Base-by-base conservation (phyloP, 2,329 filamentous ascomycete genomes). In the Neopestalotiopsis rosae region DNA sequence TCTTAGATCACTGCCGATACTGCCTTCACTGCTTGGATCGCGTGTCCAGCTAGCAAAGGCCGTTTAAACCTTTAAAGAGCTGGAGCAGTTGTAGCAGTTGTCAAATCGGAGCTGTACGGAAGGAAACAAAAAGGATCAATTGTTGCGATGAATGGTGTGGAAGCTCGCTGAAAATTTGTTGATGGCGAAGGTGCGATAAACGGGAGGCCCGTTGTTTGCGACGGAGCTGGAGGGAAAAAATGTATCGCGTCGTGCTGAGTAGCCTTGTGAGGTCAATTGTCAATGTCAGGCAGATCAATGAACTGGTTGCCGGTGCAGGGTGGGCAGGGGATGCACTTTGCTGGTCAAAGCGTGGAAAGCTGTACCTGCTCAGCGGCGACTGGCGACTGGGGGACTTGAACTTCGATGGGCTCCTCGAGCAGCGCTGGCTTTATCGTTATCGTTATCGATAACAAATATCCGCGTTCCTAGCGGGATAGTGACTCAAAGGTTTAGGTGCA, bases 201-300 rank as follows among this genome's bases (percentile, higher is more conserved):
- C 17, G n/a, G 38, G 30, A 20, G 24, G 42, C n/a, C 12, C 17
- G 13, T 30, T 20, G 28, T 30, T 45, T 67, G 65, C 65, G 65
- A n/a, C 65, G 56, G 52, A 67, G 65, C 49, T 67, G 65, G 32
- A 28, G n/a, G n/a, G 9, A 52, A 67, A 67, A 67, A 67, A 67
- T 67, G 65, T 67, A 67, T 61, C 65, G 65, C 65, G 65, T 67
- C 56, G 52, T 67, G 40, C 65, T 59, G 65, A 38, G 65, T 52
- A 67, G 65, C 65, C 65, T 67, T 56, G 65, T 52, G 65, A 30
- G 42, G 45, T 45, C 10, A 61, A 38, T 13, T 42, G 52, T 24
- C 56, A 42, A 10, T 42, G 52, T 24, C 56, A 42, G 45, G 45
- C 45, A 52, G 45, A 52, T 52, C 45, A n/a, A 24, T 52, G 30